These are phyloP conservation scores for Metschnikowia gruessii DNA, from an alignment of 805 yeast genomes.

Conservation along the genomic window DNA sequence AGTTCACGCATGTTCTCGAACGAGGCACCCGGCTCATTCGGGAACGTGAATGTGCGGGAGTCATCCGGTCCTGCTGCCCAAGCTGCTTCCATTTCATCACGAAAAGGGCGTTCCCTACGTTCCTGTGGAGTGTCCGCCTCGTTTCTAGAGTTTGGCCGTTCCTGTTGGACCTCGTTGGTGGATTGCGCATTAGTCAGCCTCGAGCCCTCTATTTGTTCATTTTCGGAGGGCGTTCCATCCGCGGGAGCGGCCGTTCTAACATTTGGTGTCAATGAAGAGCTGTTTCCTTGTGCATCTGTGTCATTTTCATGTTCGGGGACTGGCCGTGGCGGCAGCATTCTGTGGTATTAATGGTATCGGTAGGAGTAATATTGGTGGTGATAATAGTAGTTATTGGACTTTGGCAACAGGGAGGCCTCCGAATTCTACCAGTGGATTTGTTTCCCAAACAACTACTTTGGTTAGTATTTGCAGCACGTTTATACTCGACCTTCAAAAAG, in stretches of 20 bases:
- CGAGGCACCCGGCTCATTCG: neutral
- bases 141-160: neutral
- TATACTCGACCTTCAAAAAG: no score
- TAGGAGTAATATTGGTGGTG: neutral
- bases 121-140: neutral
- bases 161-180: neutral
- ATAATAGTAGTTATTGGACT: no score
- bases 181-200: constrained; percentile 1
- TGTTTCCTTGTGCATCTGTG: neutral
- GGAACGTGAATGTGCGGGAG: neutral
- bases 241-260: neutral
- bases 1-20: neutral
- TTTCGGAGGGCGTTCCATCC: neutral
- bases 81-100: neutral
- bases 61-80: neutral
- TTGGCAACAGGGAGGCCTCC: no score
- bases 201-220: neutral
- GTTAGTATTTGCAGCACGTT: no score
- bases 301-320: neutral
- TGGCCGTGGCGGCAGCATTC: constrained; percentile 5
- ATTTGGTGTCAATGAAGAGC: neutral
- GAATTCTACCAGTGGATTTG: no score
- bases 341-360: neutral
- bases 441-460: no score
- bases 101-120: no score